Percentiles rank a stretch among this genome's conserved stretches.
phyloP scores from a whole-genome alignment of 768 basidiomycete species.

The Suillus fuscotomentosus region DNA sequence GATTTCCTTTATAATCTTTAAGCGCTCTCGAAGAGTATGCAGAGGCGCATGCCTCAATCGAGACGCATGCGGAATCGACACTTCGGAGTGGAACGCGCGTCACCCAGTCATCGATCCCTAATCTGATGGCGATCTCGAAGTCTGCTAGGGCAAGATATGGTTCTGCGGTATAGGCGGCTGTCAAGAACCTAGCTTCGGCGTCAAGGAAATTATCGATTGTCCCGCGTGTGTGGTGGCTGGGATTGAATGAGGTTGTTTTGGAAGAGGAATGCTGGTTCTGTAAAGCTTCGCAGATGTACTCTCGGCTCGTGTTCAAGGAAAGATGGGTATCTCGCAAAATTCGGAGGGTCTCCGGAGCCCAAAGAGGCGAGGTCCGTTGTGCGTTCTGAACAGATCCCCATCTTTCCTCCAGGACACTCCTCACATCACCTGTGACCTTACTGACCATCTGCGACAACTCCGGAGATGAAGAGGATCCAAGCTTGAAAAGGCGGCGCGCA shows the following conservation, averaged over 20 bases:
- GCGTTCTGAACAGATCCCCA: slow-evolving; percentile 33
- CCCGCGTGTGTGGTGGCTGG: slow-evolving; percentile 8
- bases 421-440: slow-evolving; percentile 15
- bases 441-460: slow-evolving; percentile 14
- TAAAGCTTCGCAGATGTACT: slow-evolving; percentile 27
- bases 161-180: slow-evolving; percentile 10
- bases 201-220: slow-evolving; percentile 20
- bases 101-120: slow-evolving; percentile 36
- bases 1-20: slow-evolving; percentile 28
- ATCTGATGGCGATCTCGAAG: slow-evolving; percentile 33
- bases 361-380: slow-evolving; percentile 27
- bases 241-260: not conserved
- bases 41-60: slow-evolving; percentile 23
- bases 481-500: slow-evolving; percentile 36
- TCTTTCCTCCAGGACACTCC: slow-evolving; percentile 26
- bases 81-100: slow-evolving; percentile 2
- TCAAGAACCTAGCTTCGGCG: slow-evolving; percentile 10
- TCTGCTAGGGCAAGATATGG: slow-evolving; percentile 30
- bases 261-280: not conserved
- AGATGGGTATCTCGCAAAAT: slow-evolving; percentile 30
- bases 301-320: slow-evolving; percentile 29
- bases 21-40: slow-evolving; percentile 28
- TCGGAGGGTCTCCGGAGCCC: slow-evolving; percentile 29
- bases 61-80: slow-evolving; percentile 13
- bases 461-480: slow-evolving; percentile 18